Base-by-base conservation (phyloP, 2,329 filamentous ascomycete species). In the Stachybotrys chlorohalonatus region DNA sequence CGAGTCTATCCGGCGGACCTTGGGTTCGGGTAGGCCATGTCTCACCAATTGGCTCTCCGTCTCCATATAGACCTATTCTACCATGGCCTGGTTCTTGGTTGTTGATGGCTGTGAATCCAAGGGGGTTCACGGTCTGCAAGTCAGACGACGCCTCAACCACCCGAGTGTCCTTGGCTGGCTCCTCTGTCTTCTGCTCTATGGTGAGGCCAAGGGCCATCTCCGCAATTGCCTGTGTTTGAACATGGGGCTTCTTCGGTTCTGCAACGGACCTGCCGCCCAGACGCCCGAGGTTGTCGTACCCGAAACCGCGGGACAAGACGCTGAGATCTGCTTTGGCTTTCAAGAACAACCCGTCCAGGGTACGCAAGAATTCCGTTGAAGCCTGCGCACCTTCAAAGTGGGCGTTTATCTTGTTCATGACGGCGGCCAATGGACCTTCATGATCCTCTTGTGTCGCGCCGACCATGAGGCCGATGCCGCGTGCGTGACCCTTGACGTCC, bases 401-500 rank as follows among this genome's bases (percentile, higher is more conserved):
- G 11, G 50, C 13, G 2, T 46, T 49, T 53, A 58, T 57, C 49
- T 55, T 60, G 9, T 8, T 16, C 46, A 47, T 47, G 17, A n/a
- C 46, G 9, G 15, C 15, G 3, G 9, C 46, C 46, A 47, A 47
- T 9, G 36, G 36, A 42, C 36, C 13, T 13, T 5, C 36, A 9
- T 9, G 36, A 9, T 13, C 9, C 36, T 42, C 36, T 42, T 9
- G 36, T 42, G 8, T 13, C 13, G 36, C 36, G 9, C 9, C 13
- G 13, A 42, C 8, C 13, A 42, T 42, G 9, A 9, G 3, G 9
- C 36, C 36, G 13, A 42, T 42, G 36, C 36, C 36, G 13, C 13
- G 36, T 9, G 36, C 36, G 36, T 42, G 13, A 5, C 36, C 36
- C 13, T 42, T 42, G 36, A 16, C 73, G 60, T 90, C 86, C 83